Evolutionary conservation across 1,284 basidiomycete genomes (phyloP), one percentile per base, ranked within the genome.

Genomic region (Naganishia liquefaciens): DNA sequence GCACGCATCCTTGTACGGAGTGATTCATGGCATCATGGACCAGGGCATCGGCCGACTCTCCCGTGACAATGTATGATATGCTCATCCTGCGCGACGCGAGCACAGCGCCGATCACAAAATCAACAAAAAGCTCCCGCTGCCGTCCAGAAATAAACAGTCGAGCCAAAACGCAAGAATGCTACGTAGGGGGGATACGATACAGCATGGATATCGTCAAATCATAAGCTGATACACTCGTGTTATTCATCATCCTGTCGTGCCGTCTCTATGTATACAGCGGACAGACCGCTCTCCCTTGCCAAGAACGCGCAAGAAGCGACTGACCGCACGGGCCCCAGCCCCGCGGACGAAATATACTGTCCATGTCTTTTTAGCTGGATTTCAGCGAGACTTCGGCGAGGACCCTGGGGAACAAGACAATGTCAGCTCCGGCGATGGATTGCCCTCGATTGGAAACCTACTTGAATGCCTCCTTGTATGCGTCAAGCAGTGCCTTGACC

Each of bases 381-480:
- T 80, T 80, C 58, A 78, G 69, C 23, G 75, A 75, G 15, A 79
- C 78, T 68, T 80, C 79, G 66, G 73, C 73, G 28, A 80, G 68
- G 40, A 80, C 77, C 66, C 70, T 70, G 63, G 19, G 49, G 17
- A 40, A 30, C 43, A 27, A 23, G 25, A 54, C 4, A 15, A 39
- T 3, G 21, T 40, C 10, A 28, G 39, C 15, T 19, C 11, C 15
- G 5, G 3, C 11, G 19, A 7, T 21, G 25, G 39, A 30, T n/a
- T 19, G 53, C 2, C 17, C 27, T 17, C 37, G 30, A 10, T 28
- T 19, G 19, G 5, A 10, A 25, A 68, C 70, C 43, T 37, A 71
- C 80, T 88, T 91, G 82, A 98, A 98, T 40, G 95, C 95, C 71
- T 96, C 94, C 82, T 89, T 93, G 81, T 99, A 99, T 15, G 95